Percentiles rank a stretch among this genome's conserved stretches.
phyloP scores from a whole-genome alignment of 192 early-diverging fungal species.

The Spinellus fusiger region DNA sequence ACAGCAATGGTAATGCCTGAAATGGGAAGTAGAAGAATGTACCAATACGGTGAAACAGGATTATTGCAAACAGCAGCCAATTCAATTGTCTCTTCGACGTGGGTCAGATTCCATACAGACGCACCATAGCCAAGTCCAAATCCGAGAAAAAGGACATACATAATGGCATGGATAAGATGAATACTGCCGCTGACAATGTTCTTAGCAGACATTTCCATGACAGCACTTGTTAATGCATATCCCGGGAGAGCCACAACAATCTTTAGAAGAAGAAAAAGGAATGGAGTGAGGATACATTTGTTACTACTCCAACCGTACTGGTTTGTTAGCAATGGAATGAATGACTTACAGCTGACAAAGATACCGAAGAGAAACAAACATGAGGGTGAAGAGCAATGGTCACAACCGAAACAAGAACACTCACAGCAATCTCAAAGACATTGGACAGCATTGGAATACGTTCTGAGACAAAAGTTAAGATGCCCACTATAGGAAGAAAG shows the following conservation, averaged over 20 bases:
- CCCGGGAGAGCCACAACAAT: slow-evolving; percentile 63
- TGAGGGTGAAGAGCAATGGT: slow-evolving; percentile 51
- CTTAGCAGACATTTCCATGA: slow-evolving; percentile 82
- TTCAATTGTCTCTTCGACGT: slow-evolving; percentile 6
- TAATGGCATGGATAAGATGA: slow-evolving; percentile 73
- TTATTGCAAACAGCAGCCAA: slow-evolving; percentile 12
- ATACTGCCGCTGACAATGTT: slow-evolving; percentile 87
- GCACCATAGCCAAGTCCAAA: slow-evolving; percentile 57
- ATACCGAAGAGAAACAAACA: slow-evolving; percentile 58
- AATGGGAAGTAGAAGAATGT: slow-evolving; percentile 37
- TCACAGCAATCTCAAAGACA: slow-evolving; percentile 65
- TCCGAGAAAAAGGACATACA: slow-evolving; percentile 71
- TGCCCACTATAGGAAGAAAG: slow-evolving; percentile 54
- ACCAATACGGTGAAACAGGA: slow-evolving; percentile 30
- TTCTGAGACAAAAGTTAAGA: slow-evolving; percentile 56
- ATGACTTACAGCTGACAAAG: slow-evolving; percentile 45
- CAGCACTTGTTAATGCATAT: slow-evolving; percentile 70
- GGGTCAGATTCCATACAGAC: slow-evolving; percentile 18
- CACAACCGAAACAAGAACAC: slow-evolving; percentile 57
- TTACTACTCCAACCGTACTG: background rate
- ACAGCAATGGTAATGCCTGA: slow-evolving; percentile 42
- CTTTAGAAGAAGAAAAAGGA: background rate
- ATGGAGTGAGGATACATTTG: background rate
- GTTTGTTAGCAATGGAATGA: background rate
- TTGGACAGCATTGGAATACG: slow-evolving; percentile 59